Conservation (phyloP, 129 eudicot genomes). For the Rutidosis leptorrhynchoides region DNA sequence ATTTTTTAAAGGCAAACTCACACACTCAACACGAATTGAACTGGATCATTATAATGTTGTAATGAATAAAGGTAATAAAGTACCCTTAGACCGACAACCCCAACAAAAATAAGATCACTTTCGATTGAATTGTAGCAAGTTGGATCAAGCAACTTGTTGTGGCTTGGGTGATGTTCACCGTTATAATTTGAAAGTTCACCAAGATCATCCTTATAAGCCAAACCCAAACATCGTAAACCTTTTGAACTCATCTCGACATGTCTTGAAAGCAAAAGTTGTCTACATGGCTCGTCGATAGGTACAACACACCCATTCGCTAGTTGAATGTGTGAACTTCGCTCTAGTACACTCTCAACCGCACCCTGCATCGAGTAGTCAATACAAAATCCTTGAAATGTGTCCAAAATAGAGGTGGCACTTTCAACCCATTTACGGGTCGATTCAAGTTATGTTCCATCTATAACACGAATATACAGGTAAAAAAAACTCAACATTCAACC, state of each 20-base stretch:
- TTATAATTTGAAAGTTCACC: conserved; percentile 66
- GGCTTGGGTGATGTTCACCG: conserved; percentile 59
- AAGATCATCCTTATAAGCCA: conserved; percentile 72
- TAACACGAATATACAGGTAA: not conserved
- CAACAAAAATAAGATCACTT: conserved; percentile 65
- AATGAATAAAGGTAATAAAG: conserved; percentile 16
- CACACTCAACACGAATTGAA: too few relatives aligned
- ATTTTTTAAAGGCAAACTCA: too few relatives aligned
- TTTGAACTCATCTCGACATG: conserved; percentile 64
- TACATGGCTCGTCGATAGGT: conserved; percentile 53
- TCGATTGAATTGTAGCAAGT: conserved; percentile 59
- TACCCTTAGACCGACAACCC: conserved; percentile 83
- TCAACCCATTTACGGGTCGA: not conserved
- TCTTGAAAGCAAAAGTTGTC: conserved; percentile 41
- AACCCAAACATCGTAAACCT: conserved; percentile 75
- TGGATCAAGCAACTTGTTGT: conserved; percentile 62
- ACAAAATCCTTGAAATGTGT: not conserved
- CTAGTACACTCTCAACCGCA: conserved; percentile 73
- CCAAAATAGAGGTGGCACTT: not conserved
- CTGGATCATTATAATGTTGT: not conserved
- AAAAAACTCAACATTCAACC: not conserved
- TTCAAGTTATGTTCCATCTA: not conserved
- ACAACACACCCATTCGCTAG: conserved; percentile 68
- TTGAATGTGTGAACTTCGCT: conserved; percentile 60
- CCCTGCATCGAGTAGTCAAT: conserved; percentile 49